A percentile compares a stretch with the other conserved stretches of the same genome.
Conservation (phyloP, 495 filamentous ascomycete genomes). For the Evernia prunastri region DNA sequence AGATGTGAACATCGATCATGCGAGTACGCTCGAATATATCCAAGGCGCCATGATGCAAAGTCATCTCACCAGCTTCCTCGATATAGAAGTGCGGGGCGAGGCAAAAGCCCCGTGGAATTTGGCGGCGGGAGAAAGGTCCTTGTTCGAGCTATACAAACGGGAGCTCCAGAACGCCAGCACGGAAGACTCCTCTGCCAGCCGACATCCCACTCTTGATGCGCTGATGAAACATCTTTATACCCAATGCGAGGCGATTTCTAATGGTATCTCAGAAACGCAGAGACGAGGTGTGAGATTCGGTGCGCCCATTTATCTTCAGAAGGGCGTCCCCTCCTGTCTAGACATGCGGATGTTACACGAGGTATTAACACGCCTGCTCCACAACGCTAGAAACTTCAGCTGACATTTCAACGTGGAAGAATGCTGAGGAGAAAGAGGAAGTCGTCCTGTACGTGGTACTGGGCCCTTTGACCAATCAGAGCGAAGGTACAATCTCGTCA, state of each 20-base stretch:
- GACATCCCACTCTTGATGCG: slow-evolving; percentile 47
- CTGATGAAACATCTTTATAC: slow-evolving; percentile 44
- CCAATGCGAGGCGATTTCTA: slow-evolving; percentile 52
- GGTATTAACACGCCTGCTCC: slow-evolving; percentile 20
- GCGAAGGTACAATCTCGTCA: slow-evolving; percentile 15
- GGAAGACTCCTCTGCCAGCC: slow-evolving; percentile 28
- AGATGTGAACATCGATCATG: slow-evolving; percentile 41
- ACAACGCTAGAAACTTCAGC: neutral
- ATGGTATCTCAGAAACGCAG: slow-evolving; percentile 52
- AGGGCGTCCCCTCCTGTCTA: slow-evolving; percentile 23
- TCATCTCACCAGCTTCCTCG: slow-evolving; percentile 40
- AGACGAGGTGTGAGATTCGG: slow-evolving; percentile 50
- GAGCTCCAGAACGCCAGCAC: slow-evolving; percentile 30
- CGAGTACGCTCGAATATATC: slow-evolving; percentile 46
- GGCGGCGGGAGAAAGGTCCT: slow-evolving; percentile 40
- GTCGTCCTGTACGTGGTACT: slow-evolving; percentile 32
- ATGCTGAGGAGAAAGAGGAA: slow-evolving; percentile 10
- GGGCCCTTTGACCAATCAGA: slow-evolving; percentile 21
- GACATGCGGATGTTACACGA: slow-evolving; percentile 36
- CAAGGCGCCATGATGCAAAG: slow-evolving; percentile 46
- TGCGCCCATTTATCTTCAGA: slow-evolving; percentile 39
- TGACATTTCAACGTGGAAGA: slow-evolving; percentile 4
- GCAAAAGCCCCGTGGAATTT: slow-evolving; percentile 17
- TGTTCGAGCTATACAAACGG: slow-evolving; percentile 44
- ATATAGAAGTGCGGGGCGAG: slow-evolving; percentile 6